Conservation (phyloP, 345 rosid genomes). For the Anacardium occidentale region DNA sequence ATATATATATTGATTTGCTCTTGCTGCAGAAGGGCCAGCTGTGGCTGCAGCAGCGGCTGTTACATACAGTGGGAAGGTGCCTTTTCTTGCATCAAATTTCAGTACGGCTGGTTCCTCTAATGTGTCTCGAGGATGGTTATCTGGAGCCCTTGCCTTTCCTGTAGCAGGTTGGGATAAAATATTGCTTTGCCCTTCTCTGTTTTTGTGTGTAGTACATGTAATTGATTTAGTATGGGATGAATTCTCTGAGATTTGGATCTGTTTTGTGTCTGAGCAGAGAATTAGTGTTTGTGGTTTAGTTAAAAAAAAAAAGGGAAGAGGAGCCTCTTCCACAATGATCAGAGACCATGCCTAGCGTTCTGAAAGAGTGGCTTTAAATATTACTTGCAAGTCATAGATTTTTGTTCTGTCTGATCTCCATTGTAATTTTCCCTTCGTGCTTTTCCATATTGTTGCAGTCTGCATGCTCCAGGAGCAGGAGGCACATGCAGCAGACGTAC, state of each 20-base stretch:
- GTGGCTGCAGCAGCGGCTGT: constrained; percentile 70
- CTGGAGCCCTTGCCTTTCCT: constrained; percentile 76
- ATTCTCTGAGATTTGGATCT: background rate
- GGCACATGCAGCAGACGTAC: constrained; percentile 87
- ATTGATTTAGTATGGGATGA: background rate
- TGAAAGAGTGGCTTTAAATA: background rate
- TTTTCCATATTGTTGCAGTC: constrained; percentile 39
- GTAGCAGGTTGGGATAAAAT: constrained; percentile 70
- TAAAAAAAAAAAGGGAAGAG: constrained; percentile 30
- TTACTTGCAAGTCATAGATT: background rate
- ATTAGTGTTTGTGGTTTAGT: constrained; percentile 2
- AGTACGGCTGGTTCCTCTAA: constrained; percentile 46
- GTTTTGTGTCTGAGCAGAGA: too few species aligned
- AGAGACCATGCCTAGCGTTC: constrained; percentile 5
- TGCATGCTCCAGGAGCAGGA: constrained; percentile 89
- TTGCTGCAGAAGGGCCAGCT: constrained; percentile 59
- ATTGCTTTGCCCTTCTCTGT: background rate
- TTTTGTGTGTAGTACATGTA: too few species aligned
- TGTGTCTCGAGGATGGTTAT: constrained; percentile 64
- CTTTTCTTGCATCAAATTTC: constrained; percentile 49
- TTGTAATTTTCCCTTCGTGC: constrained; percentile 14
- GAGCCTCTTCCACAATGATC: constrained; percentile 31
- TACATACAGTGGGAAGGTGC: constrained; percentile 51
- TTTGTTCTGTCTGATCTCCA: constrained; percentile 2
- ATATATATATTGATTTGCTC: background rate